Evolutionary conservation across 495 filamentous ascomycete genomes (phyloP), one percentile per base, ranked within the genome.

Genomic region (Aspergillus conjunctus): DNA sequence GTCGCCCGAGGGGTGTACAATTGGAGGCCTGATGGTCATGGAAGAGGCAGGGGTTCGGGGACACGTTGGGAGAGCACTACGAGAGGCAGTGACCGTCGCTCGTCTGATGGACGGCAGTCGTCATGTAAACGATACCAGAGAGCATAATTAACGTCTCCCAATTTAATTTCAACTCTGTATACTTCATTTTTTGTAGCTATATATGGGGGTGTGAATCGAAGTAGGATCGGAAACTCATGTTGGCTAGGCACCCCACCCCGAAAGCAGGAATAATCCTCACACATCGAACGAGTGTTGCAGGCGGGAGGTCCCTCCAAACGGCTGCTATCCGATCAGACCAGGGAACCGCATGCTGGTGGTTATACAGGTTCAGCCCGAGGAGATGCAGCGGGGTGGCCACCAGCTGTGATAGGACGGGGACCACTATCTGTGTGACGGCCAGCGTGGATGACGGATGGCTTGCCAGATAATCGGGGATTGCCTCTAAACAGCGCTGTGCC

Each of bases 251-350:
- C 0, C 92, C 92, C 30, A 96, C 78, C 8, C 92, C 92, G 81
- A 96, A 96, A 1, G 92, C 92, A 53, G 92, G 92, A 49, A 97
- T 81, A 65, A 96, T 95, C 58, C 92, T 82, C 59, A 88, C 88
- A 76, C 96, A 89, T 66, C 92, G 80, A 56, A 91, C 88, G 26
- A 81, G 73, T 15, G 84, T 83, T 62, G 90, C 92, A 6, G 87
- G 78, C 32, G 78, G 76, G 87, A 91, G 96, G 67, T 95, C 91
- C 70, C 81, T 82, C 63, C 80, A 79, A 8, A 96, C 82, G 30
- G 83, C 83, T 5, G 71, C 60, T 75, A 85, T 78, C 39, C 91
- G 80, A 7, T 87, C 84, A 56, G 71, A 68, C 67, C 75, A 81
- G 4, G 68, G 66, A 21, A 81, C 69, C 12, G 67, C 64, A 31